Evolutionary conservation across 306 rosid species (phyloP).

Genomic region (Benincasa hispida): DNA sequence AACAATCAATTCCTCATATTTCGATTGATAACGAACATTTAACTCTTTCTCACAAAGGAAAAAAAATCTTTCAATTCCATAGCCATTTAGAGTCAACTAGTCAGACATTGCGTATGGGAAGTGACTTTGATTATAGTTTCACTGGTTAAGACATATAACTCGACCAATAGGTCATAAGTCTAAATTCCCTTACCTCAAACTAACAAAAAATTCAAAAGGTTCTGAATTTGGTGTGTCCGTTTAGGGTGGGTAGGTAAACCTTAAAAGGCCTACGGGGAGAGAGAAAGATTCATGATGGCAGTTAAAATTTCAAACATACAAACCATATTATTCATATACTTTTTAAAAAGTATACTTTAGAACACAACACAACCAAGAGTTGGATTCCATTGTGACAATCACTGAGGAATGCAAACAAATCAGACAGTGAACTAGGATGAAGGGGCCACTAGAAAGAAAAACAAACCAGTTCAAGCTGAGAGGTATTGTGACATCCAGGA

Average conservation of each 20-base stretch:
- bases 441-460: neutral
- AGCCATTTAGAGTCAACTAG: too few relatives aligned
- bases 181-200: too few relatives aligned
- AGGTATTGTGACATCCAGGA: constrained; percentile 70
- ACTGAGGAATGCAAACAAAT: neutral
- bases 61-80: too few relatives aligned
- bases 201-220: too few relatives aligned
- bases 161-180: too few relatives aligned
- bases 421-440: neutral
- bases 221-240: neutral
- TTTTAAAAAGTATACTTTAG: neutral
- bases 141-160: too few relatives aligned
- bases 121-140: too few relatives aligned
- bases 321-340: neutral
- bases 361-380: neutral
- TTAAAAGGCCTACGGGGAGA: neutral
- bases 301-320: neutral
- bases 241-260: neutral
- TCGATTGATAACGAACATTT: neutral
- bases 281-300: neutral
- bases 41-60: too few relatives aligned
- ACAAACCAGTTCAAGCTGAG: constrained; percentile 16
- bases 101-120: too few relatives aligned
- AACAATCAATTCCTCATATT: neutral
- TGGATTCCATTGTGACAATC: neutral